phyloP scores from a whole-genome alignment of 805 yeast genomes.

The Helenozyma rhizophorensis region DNA sequence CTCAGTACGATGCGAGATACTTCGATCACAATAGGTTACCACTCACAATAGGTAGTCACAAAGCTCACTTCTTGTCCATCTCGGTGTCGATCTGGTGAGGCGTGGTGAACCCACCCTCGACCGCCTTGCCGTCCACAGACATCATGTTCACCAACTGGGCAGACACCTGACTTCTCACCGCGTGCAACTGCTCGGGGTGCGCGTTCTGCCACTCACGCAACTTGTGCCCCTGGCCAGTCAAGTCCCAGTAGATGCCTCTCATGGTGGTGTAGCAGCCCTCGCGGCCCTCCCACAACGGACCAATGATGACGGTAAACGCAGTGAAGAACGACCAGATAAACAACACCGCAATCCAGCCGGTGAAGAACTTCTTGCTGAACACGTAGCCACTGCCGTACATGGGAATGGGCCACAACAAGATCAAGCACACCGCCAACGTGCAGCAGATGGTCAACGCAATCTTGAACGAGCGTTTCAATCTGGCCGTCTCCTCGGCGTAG shows the following conservation, averaged over 20 bases:
- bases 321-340: constrained; percentile 77
- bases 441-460: constrained; percentile 59
- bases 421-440: constrained; percentile 55
- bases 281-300: constrained; percentile 74
- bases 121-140: constrained; percentile 9
- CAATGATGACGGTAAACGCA: constrained; percentile 57
- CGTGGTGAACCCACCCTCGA: constrained; percentile 8
- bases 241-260: constrained; percentile 85
- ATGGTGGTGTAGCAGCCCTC: constrained; percentile 56
- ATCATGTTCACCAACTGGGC: constrained; percentile 16
- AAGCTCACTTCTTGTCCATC: constrained; percentile 12
- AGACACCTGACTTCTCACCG: constrained; percentile 59
- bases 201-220: constrained; percentile 69
- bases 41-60: background rate
- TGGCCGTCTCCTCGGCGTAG: constrained; percentile 45
- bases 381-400: constrained; percentile 80
- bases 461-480: constrained; percentile 54
- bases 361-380: constrained; percentile 71
- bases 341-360: constrained; percentile 84
- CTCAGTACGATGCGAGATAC: too few species aligned
- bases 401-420: constrained; percentile 91
- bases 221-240: constrained; percentile 69
- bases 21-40: background rate
- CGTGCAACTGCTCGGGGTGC: constrained; percentile 73
- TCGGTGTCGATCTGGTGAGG: constrained; percentile 11